Evolutionary conservation across 192 early-diverging fungal genomes (phyloP).

Genomic region (Gryganskiella cystojenkinii): DNA sequence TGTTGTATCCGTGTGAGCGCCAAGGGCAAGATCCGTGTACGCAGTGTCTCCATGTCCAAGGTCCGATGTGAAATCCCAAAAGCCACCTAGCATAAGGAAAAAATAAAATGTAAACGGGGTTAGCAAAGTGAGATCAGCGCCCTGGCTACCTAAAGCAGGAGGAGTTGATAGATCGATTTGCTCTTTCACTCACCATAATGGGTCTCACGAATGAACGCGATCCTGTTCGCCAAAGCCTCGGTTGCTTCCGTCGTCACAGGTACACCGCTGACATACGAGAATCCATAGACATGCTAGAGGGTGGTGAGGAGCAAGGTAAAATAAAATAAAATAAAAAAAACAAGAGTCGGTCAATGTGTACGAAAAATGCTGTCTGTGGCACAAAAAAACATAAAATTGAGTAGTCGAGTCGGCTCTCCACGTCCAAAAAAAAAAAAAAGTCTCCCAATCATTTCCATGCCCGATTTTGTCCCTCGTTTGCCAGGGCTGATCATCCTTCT

Average conservation of each 20-base stretch:
- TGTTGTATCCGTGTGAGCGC: conserved; percentile 87
- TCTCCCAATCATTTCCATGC: not conserved
- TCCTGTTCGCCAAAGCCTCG: conserved; percentile 68
- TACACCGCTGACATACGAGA: conserved; percentile 79
- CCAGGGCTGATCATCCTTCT: not conserved
- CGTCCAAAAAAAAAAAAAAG: not conserved
- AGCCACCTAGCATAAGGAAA: conserved; percentile 47
- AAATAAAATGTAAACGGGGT: not conserved
- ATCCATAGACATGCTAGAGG: conserved; percentile 74
- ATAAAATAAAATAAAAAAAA: not conserved
- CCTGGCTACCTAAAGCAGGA: too few relatives aligned
- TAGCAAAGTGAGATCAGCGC: not conserved
- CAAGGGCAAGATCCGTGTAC: conserved; percentile 77
- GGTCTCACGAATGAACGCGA: conserved; percentile 81
- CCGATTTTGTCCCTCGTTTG: not conserved
- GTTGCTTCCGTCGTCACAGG: conserved; percentile 74
- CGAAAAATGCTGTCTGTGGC: too few relatives aligned
- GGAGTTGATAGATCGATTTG: too few relatives aligned
- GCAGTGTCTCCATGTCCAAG: conserved; percentile 86
- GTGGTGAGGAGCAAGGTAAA: too few relatives aligned
- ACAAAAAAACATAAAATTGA: too few relatives aligned
- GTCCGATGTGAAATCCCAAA: conserved; percentile 84
- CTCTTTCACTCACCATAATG: conserved; percentile 68
- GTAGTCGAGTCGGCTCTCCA: too few relatives aligned
- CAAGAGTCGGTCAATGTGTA: not conserved